Evolutionary conservation across 2,329 filamentous ascomycete species (phyloP).

Genomic region (Exophiala phaeomuriformis): DNA sequence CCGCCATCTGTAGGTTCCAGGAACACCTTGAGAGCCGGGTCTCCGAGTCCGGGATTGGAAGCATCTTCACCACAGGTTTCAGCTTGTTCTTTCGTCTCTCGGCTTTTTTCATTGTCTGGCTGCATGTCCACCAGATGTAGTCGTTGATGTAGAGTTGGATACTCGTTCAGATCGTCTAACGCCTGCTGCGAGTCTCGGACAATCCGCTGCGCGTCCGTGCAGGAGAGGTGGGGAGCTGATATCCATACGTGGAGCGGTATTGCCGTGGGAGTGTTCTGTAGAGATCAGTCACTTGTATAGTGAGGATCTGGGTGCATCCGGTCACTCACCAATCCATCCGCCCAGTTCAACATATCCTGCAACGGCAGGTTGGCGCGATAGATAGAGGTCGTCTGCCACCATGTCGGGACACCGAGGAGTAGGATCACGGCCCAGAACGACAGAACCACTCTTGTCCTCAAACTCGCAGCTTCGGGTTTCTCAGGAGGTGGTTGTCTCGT

Average conservation of each 20-base stretch:
- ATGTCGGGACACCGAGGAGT: constrained; percentile 79
- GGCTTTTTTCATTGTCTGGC: constrained; percentile 1
- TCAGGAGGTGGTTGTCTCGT: constrained; percentile 63
- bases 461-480: constrained; percentile 58
- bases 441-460: constrained; percentile 66
- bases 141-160: constrained; percentile 74
- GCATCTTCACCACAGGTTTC: constrained; percentile 22
- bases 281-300: constrained; percentile 4
- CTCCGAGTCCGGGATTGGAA: constrained; percentile 31
- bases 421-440: constrained; percentile 89
- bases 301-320: not conserved
- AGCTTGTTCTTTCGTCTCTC: not conserved
- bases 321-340: constrained; percentile 66
- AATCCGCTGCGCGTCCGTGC: constrained; percentile 63
- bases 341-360: constrained; percentile 82
- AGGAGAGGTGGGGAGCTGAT: constrained; percentile 58
- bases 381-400: constrained; percentile 92
- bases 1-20: constrained; percentile 49
- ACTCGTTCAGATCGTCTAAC: constrained; percentile 79
- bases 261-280: constrained; percentile 73
- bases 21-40: constrained; percentile 61
- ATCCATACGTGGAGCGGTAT: constrained; percentile 80
- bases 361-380: constrained; percentile 79
- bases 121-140: constrained; percentile 54
- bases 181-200: constrained; percentile 75